Base-by-base conservation (phyloP, 2,329 filamentous ascomycete genomes). In the Fusarium cyanostomum region DNA sequence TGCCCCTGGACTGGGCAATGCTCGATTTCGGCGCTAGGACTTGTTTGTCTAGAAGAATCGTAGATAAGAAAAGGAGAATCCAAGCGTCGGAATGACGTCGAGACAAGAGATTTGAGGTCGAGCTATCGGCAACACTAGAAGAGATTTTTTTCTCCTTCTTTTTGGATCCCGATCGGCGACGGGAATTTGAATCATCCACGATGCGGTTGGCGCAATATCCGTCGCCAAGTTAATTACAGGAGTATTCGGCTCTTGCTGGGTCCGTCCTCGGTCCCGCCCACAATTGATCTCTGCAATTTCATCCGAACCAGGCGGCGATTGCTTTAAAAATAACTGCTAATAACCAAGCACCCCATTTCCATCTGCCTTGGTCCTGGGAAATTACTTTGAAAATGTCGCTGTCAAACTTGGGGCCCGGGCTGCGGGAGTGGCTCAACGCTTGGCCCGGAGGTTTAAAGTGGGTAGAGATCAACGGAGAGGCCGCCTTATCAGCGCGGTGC, bases 371-470 rank as follows among this genome's bases (percentile, higher is more conserved):
- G 24, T 34, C 28, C 12, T 44, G 49, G 37, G 34, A 41, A 51
- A 52, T 52, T 52, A 21, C 21, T 21, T 21, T 21, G 6, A 21
- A 21, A 15, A 44, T 43, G 37, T 43, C 48, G 42, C 21, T 21
- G 21, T 21, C 21, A 21, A 21, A 6, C 21, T 21, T 21, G 21
- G 21, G 21, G 21, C 21, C 21, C 34, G 26, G 26, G n/a, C 27
- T 35, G 38, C 49, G 49, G 49, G 49, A 44, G 49, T 45, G 49
- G 49, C 49, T 44, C 39, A 45, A 37, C 31, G 28, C 30, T 41
- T 31, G 26, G 21, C 21, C 21, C 21, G 6, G 21, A 21, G 21
- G 21, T 4, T 18, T 5, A 45, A 33, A 16, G 39, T 42, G 42
- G 42, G 24, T 24, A 33, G 28, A 44, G 49, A 35, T 44, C 35